These are phyloP conservation scores for Acacia crassicarpa DNA, from an alignment of 306 rosid genomes.

Conservation along the genomic window DNA sequence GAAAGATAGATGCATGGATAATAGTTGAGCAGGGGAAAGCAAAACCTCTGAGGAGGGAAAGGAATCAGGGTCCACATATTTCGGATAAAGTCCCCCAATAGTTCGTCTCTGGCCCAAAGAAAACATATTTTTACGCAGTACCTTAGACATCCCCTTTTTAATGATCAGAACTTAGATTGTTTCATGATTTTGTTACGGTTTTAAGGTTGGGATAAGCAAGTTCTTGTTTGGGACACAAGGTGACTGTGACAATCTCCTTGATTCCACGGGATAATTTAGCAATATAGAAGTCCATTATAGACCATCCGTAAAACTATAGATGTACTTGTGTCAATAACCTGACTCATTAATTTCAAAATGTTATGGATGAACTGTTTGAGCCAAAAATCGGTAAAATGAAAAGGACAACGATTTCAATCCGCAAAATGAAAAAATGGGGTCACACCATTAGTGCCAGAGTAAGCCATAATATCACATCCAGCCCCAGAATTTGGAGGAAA, in stretches of 20 bases:
- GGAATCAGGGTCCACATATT: constrained; percentile 2
- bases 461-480: too few species aligned
- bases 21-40: neutral
- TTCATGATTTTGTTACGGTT: neutral
- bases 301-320: neutral
- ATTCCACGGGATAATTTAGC: neutral
- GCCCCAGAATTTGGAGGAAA: too few species aligned
- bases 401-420: neutral
- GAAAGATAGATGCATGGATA: constrained; percentile 10
- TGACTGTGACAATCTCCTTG: neutral
- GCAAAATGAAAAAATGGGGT: neutral
- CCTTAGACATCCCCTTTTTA: too few species aligned
- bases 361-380: neutral
- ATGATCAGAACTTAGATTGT: neutral
- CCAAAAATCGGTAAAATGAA: neutral
- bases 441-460: neutral
- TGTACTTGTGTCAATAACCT: too few species aligned
- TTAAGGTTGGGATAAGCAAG: neutral
- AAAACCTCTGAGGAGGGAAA: neutral
- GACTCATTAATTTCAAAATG: too few species aligned
- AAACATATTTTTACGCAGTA: neutral
- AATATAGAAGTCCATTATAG: neutral
- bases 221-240: neutral
- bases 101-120: neutral
- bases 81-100: neutral